Conservation (phyloP, 2,329 filamentous ascomycete genomes). For the Colletotrichum viniferum region DNA sequence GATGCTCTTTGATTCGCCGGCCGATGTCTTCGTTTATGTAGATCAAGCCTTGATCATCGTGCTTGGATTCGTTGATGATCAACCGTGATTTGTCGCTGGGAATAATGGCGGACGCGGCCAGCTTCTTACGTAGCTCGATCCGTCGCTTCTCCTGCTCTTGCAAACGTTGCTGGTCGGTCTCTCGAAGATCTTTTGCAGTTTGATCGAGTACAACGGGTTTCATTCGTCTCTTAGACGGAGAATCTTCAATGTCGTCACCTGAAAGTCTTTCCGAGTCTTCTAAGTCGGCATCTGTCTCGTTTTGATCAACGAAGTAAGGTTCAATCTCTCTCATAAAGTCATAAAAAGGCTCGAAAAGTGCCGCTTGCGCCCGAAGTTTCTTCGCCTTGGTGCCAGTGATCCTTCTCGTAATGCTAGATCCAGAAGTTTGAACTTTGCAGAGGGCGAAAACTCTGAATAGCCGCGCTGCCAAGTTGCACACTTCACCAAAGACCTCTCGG, state of each 20-base stretch:
- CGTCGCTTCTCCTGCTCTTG: constrained; percentile 59
- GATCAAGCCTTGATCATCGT: constrained; percentile 63
- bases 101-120: constrained; percentile 47
- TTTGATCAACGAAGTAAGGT: constrained; percentile 3
- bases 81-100: constrained; percentile 53
- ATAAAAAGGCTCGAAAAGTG: constrained; percentile 32
- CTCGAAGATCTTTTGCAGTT: constrained; percentile 57
- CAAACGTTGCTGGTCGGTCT: constrained; percentile 57
- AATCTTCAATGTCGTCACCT: constrained; percentile 21
- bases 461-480: neutral
- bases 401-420: neutral
- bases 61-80: constrained; percentile 71
- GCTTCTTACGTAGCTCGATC: constrained; percentile 47
- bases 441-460: constrained; percentile 13
- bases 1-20: constrained; percentile 74
- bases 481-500: neutral
- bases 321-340: constrained; percentile 26
- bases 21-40: constrained; percentile 70
- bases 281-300: neutral
- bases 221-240: constrained; percentile 48
- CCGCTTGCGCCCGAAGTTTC: constrained; percentile 27
- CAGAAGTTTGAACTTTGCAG: neutral
- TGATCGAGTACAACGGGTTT: constrained; percentile 53
- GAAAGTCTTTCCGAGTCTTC: neutral
- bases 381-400: constrained; percentile 19